Evolutionary conservation across 345 rosid species (phyloP).

Genomic region (Melaleuca alternifolia): DNA sequence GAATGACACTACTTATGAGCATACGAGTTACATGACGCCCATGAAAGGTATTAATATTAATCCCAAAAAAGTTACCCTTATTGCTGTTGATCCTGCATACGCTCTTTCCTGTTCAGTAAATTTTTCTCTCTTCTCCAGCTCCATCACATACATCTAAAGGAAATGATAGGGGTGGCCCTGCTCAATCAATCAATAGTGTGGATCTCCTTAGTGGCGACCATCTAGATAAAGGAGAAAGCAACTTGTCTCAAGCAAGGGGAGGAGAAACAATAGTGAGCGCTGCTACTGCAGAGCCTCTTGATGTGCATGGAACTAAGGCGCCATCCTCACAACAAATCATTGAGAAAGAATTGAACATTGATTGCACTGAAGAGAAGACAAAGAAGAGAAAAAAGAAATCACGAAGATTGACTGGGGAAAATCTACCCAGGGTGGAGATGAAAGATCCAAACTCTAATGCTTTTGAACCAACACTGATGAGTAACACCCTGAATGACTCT

Average conservation of each 20-base stretch:
- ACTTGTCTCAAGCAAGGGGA: not conserved
- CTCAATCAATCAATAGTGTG: not conserved
- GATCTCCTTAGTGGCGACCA: not conserved
- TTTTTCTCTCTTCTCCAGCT: not conserved
- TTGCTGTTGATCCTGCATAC: not conserved
- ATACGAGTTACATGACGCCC: not conserved
- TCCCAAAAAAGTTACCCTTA: not conserved
- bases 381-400: not conserved
- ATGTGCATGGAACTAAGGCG: not conserved
- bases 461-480: not conserved
- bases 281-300: not conserved
- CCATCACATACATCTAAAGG: conserved; percentile 2
- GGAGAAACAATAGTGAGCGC: not conserved
- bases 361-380: not conserved
- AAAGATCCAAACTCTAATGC: conserved; percentile 2
- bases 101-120: not conserved
- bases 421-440: not conserved
- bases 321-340: not conserved
- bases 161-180: conserved; percentile 2
- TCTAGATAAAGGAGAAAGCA: not conserved
- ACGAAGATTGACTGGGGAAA: not conserved
- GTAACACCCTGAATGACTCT: not conserved
- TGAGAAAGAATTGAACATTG: not conserved
- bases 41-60: not conserved
- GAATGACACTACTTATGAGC: not conserved